Base-by-base conservation (phyloP, 108 stramenopile genomes). In the Nitzschia putrida region DNA sequence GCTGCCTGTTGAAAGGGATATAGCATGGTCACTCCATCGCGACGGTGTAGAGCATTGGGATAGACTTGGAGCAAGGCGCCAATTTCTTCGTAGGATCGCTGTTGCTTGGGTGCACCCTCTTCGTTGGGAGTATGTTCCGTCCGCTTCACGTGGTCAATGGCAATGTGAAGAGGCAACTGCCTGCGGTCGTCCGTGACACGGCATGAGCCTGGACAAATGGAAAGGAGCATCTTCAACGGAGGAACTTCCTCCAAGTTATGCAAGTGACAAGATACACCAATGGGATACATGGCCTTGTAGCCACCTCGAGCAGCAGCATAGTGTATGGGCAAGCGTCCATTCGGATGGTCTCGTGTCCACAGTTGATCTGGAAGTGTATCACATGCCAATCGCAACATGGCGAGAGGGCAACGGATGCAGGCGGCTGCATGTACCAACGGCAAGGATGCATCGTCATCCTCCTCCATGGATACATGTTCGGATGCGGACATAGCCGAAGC, bases 1-100 rank as follows among this genome's bases (percentile, higher is more conserved):
- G 75, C 68, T 20, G 75, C 75, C 47, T 76, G 75, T 54, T 53
- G 57, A 64, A 76, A 76, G 38, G 75, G 75, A 57, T 47, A 76
- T 25, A 76, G 61, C 29, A 47, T 55, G 1, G 69, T 70, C 39
- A 12, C 53, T 12, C 69, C 69, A 38, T 76, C 75, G 8, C 68
- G 52, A 18, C 61, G 59, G 14, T 69, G 57, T 1, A 76, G 38
- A 10, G 75, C 56, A 11, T 76, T 69, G n/a, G 69, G 69, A 76
- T 70, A 71, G 3, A 24, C 22, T 51, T 23, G 23, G n/a, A 76
- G 49, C 1, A 76, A 6, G 47, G 18, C 23, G 7, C 25, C 40
- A 9, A 70, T 54, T 23, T 34, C 73, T 42, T 74, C 55, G 29
- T 65, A 22, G 13, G 22, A 21, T 2, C 23, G 20, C 16, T 49